Evolutionary conservation across 139 green algal species (phyloP).

Genomic region (Auxenochlorella pyrenoidosa): DNA sequence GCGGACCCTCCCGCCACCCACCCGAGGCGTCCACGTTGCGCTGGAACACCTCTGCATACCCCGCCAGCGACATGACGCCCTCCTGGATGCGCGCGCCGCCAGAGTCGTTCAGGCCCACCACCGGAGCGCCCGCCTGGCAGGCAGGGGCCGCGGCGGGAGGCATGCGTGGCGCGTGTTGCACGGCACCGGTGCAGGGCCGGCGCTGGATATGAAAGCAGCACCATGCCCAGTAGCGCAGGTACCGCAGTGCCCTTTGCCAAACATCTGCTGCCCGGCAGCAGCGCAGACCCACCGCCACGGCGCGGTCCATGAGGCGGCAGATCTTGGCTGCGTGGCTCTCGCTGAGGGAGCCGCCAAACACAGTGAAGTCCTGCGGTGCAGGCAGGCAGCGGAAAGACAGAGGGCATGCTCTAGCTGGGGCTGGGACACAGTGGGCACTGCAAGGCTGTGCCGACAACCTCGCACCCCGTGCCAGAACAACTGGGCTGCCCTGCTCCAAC

Average conservation of each 20-base stretch:
- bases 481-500: background rate
- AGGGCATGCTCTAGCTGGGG: too few species aligned
- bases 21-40: constrained; percentile 76
- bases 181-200: background rate
- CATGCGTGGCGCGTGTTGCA: too few species aligned
- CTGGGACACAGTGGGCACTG: too few species aligned
- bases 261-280: background rate
- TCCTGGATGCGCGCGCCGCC: constrained; percentile 79
- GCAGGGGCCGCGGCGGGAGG: too few species aligned
- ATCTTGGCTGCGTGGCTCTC: constrained; percentile 77
- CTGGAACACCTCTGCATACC: constrained; percentile 71
- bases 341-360: constrained; percentile 69
- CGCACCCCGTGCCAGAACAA: background rate
- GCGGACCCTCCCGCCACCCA: background rate
- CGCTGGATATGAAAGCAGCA: background rate
- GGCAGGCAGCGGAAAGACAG: background rate
- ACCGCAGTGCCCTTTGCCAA: too few species aligned
- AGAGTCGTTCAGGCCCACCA: constrained; percentile 77
- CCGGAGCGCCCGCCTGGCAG: constrained; percentile 47
- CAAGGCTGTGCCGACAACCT: background rate
- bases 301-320: constrained; percentile 57
- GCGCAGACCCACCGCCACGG: constrained; percentile 31
- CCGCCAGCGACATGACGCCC: constrained; percentile 67
- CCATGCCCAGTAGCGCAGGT: background rate
- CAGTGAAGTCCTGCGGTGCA: constrained; percentile 39